Percentiles rank a stretch among this genome's conserved stretches.
These are phyloP conservation scores for Alternaria viburni DNA, from an alignment of 2,329 filamentous ascomycete genomes.

Conservation along the genomic window DNA sequence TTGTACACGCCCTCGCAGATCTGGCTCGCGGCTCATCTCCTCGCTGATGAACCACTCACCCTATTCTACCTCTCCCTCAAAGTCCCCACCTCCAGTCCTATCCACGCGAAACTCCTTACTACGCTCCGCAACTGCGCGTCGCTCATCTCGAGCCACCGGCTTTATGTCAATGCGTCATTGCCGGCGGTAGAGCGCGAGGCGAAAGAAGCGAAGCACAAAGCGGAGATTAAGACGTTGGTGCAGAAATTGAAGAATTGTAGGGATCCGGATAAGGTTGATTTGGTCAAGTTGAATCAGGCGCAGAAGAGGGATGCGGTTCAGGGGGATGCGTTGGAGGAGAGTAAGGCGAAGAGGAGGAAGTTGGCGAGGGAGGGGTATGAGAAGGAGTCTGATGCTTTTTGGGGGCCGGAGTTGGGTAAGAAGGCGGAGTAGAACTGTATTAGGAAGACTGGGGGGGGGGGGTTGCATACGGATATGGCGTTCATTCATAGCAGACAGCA, in stretches of 20 bases:
- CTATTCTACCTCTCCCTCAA: constrained; percentile 56
- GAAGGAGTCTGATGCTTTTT: constrained; percentile 56
- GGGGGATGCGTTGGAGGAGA: constrained; percentile 48
- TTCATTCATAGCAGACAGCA: not conserved
- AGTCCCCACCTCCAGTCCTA: constrained; percentile 39
- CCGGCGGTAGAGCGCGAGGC: constrained; percentile 37
- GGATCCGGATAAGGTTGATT: constrained; percentile 75
- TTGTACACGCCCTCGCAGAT: constrained; percentile 95
- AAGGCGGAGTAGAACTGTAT: not conserved
- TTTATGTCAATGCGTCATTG: constrained; percentile 21
- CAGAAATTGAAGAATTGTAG: constrained; percentile 75
- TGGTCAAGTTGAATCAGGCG: constrained; percentile 71
- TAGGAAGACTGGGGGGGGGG: too few species aligned
- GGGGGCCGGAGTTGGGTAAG: constrained; percentile 46
- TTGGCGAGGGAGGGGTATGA: constrained; percentile 51
- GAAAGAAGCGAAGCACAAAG: constrained; percentile 56
- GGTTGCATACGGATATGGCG: not conserved
- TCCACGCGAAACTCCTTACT: constrained; percentile 44
- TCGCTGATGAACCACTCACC: constrained; percentile 72
- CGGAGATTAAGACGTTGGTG: constrained; percentile 58
- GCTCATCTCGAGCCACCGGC: constrained; percentile 45
- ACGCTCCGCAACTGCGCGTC: constrained; percentile 50
- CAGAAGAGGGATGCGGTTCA: constrained; percentile 56
- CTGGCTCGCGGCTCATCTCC: constrained; percentile 79
- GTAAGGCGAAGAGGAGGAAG: constrained; percentile 54